A percentile compares a stretch with the other conserved stretches of the same genome.
These are phyloP conservation scores for Candida ortonii DNA, from an alignment of 805 yeast species.

Conservation along the genomic window DNA sequence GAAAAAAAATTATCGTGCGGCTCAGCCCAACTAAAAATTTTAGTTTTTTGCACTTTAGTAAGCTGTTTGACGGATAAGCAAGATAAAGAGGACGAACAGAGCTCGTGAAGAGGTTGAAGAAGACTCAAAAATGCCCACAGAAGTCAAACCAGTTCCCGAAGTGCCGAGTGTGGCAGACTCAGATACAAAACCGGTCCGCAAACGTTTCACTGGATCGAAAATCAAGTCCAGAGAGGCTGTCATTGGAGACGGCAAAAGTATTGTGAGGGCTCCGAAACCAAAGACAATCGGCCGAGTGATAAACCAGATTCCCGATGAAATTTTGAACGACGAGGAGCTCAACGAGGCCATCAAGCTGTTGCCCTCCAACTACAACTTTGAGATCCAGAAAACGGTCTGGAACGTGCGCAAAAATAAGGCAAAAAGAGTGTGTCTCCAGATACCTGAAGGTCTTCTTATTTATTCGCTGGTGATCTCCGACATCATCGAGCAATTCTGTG, in stretches of 20 bases:
- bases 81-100: too few species aligned
- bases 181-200: too few species aligned
- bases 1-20: slow-evolving; percentile 2
- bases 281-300: slow-evolving; percentile 35
- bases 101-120: background rate
- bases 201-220: slow-evolving; percentile 31
- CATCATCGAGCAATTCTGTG: slow-evolving; percentile 86
- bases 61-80: too few species aligned
- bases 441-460: slow-evolving; percentile 94
- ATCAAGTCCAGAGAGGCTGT: too few species aligned
- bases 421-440: slow-evolving; percentile 85
- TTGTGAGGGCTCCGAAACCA: slow-evolving; percentile 2
- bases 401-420: slow-evolving; percentile 74
- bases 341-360: slow-evolving; percentile 77
- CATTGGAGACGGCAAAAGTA: too few species aligned
- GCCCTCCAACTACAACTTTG: slow-evolving; percentile 93
- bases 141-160: too few species aligned
- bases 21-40: slow-evolving; percentile 1
- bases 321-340: slow-evolving; percentile 74
- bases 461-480: slow-evolving; percentile 89
- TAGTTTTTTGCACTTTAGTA: too few species aligned
- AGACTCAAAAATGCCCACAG: background rate
- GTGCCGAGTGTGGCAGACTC: too few species aligned
- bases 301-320: slow-evolving; percentile 87
- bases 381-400: slow-evolving; percentile 94